Percentiles rank a stretch among this genome's conserved stretches.
Evolutionary conservation across 805 yeast genomes (phyloP).

Genomic region (Sporopachydermia lactativora): DNA sequence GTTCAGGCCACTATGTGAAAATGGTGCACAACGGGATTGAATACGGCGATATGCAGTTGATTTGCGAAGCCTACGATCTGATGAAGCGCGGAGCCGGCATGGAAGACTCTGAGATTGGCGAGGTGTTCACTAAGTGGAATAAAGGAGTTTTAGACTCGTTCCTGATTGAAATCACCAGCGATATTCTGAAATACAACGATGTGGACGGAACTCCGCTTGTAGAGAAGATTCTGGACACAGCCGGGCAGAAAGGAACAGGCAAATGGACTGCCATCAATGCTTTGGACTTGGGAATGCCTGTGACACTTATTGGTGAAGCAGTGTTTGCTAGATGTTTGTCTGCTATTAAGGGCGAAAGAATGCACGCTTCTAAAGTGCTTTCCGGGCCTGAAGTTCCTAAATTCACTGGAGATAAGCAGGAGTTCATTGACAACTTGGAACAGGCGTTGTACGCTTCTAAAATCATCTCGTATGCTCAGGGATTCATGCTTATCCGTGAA

Average conservation of each 20-base stretch:
- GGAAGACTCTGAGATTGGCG: slow-evolving; percentile 83
- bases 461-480: slow-evolving; percentile 97
- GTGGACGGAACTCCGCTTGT: slow-evolving; percentile 85
- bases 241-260: slow-evolving; percentile 99
- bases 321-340: slow-evolving; percentile 94
- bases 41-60: slow-evolving; percentile 99
- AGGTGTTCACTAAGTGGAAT: slow-evolving; percentile 88
- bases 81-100: slow-evolving; percentile 90
- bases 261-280: slow-evolving; percentile 99
- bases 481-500: slow-evolving; percentile 97
- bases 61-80: slow-evolving; percentile 94
- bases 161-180: slow-evolving; percentile 94
- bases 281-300: slow-evolving; percentile 95
- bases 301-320: slow-evolving; percentile 96
- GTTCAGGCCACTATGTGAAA: slow-evolving; percentile 97
- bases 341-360: slow-evolving; percentile 85
- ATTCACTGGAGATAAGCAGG: slow-evolving; percentile 60
- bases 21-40: slow-evolving; percentile 99
- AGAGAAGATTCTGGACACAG: slow-evolving; percentile 92
- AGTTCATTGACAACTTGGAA: slow-evolving; percentile 85
- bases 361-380: slow-evolving; percentile 63
- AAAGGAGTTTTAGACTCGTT: slow-evolving; percentile 95
- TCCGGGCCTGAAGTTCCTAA: slow-evolving; percentile 63
- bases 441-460: slow-evolving; percentile 98
- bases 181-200: slow-evolving; percentile 80